Base-by-base conservation (phyloP, 148 eudicot genomes). In the Heliosperma pusillum region DNA sequence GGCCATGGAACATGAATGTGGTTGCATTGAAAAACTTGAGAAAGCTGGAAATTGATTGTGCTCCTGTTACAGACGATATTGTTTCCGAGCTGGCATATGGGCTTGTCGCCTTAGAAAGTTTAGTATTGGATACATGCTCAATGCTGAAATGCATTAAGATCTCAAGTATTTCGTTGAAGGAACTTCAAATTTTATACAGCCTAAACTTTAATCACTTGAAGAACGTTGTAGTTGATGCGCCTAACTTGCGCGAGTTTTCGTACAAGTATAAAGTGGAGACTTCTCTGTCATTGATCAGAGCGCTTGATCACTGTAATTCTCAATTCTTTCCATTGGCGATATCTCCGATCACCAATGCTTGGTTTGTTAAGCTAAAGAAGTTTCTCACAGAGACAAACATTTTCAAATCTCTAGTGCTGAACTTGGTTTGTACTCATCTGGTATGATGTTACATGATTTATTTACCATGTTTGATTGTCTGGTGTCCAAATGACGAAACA, bases 241-340 rank as follows among this genome's bases (percentile, higher is more conserved):
- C 68, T 12, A 62, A 74, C 19, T 62, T 62, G 52, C 30, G 40
- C 2, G 45, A 17, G 21, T 60, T 73, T 73, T 73, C 53, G 30
- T 73, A 22, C 19, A 2, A 15, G 17, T 33, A 6, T 62, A 24
- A 0, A 12, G 7, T 20, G 61, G 69, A 44, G 26, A 24, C n/a
- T 4, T 25, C 13, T 47, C 27, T 26, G 69, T 56, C 75, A 2
- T 27, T 62, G 50, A 40, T 29, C 26, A 26, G 56, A 26, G 62
- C 19, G 15, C 69, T 27, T 45, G 13, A 45, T 19, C 56, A 60
- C 10, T 62, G 76, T 52, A 42, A 74, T 26, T 25, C 29, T 9
- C 10, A 62, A 33, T 74, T 50, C 42, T 16, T 17, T 20, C 42
- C 22, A 20, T 3, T 15, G 13, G 15, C 4, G 24, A 13, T 17